Base-by-base conservation (phyloP, 1,284 basidiomycete genomes). In the Xerocomus amazonicus region DNA sequence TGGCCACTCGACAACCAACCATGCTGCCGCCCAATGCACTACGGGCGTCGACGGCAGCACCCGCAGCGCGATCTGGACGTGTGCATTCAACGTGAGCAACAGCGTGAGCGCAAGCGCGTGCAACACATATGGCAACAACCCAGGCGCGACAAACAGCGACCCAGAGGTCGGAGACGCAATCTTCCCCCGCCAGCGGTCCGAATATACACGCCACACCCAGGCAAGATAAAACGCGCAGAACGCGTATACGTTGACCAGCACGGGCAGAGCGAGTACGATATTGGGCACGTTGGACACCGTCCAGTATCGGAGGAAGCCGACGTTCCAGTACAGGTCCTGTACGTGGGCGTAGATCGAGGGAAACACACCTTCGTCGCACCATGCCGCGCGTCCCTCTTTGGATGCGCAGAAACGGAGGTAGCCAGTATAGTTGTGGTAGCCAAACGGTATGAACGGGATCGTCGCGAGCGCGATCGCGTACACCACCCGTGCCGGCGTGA, bases 11-110 rank as follows among this genome's bases (percentile, higher is more conserved):
- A 82, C 57, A 31, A 87, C 61, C 31, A 94, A 68, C 66, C 75
- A 74, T 1, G 90, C 83, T 4, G 84, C 83, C 12, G 81, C 85
- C 94, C 94, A 97, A 69, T 92, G 94, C 0, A 86, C 72, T 41
- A 87, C 73, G 0, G 95, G 95, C 67, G 94, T 77, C 0, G 89
- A 81, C 0, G 87, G 79, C 9, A 86, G 82, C 10, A 92, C 74
- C 4, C 96, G 85, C 3, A 99, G 79, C 2, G 87, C 76, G 55
- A 98, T 98, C 65, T 99, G 96, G 1, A 88, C 88, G 62, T 99
- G 92, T 0, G 93, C 88, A 5, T 80, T 78, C 60, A 95, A 80
- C 9, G 95, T 72, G 17, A 98, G 74, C 16, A 88, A 71, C 27
- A 75, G 63, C 7, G 79, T 75, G 43, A 90, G 71, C 31, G 80